Evolutionary conservation across 129 eudicot genomes (phyloP), one percentile per base, ranked within the genome.

Genomic region (Solidago caesia): DNA sequence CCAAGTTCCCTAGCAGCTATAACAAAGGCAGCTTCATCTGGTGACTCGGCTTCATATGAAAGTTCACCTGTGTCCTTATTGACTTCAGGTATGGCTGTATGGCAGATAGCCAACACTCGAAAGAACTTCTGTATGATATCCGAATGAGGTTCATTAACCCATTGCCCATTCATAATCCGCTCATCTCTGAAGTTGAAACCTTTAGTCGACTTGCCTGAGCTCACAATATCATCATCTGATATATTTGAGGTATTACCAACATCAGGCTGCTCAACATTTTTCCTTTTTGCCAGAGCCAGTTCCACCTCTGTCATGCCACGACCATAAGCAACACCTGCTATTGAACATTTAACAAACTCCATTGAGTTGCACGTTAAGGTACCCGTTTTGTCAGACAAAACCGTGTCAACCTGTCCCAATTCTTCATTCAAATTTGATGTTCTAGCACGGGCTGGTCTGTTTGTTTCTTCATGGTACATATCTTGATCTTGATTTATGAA

Each of bases 11-110:
- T 85, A 6, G 99, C 99, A 77, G 96, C 96, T 68, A 89, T 89
- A 44, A 95, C 99, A 79, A 95, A 95, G 21, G 99, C 91, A 75
- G 99, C 97, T 87, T 95, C 99, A 87, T 95, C 99, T 5, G 99
- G 99, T 60, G 99, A 95, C 74, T 95, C 99, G 14, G 95, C 99
- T 84, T 95, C 99, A 79, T 89, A 95, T 7, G 82, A 61, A 73
- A 91, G 86, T 70, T 91, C 91, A 70, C 89, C 87, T 7, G 88
- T 74, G 65, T 89, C 85, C 70, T 79, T 66, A 75, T 84, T 64
- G 55, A 95, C 94, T 64, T 91, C 97, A 64, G 99, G 99, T 75
- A 95, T 89, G 10, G 91, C 97, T 29, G 99, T 95, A 81, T 95
- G 99, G 79, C 99, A 95, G 41, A 89, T 75, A 4, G 96, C 97